Evolutionary conservation across 176 grass and related monocot genomes (phyloP), one percentile per base, ranked within the genome.

Genomic region (Carex pumila): DNA sequence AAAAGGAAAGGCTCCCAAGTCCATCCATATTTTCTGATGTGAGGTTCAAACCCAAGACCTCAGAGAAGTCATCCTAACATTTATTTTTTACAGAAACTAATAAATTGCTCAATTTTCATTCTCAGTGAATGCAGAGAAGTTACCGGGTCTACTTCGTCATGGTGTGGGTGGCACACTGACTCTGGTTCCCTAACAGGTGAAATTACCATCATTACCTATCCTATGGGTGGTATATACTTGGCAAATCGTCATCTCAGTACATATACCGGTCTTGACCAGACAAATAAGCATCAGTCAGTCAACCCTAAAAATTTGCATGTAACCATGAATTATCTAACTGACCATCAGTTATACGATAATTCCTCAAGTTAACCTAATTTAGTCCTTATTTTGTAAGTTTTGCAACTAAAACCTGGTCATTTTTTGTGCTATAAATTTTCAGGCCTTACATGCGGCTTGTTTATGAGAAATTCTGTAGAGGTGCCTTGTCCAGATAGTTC

Each of bases 111-210:
- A 80, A 19, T 80, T 32, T 58, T 21, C 64, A 83, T 3, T 91
- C 31, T 34, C 84, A 98, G 95, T 62, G 84, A 91, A 74, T 79
- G 71, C 22, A 80, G 52, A 71, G 88, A 87, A 61, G 75, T 77
- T 86, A 47, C 31, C 65, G 86, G 60, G 22, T 93, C 95, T 61
- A 86, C 87, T 69, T 98, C 95, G 71, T 94, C 92, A 13, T 98
- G 95, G 92, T 98, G 95, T 87, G 95, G 92, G 71, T 98, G 95
- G 95, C 95, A 98, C 81, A 94, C 89, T 39, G 95, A 98, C 55
- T 85, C 82, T 91, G 95, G 95, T 84, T 94, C 95, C 25, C 84
- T 98, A 87, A 98, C 95, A 83, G 95, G 92, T 98, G 56, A 45
- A 80, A 17, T 21, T 80, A 71, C 50, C 37, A 25, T 6, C 85